These are phyloP conservation scores for Acanthamoeba divionensis DNA, from an alignment of 208 protist genomes.

Conservation along the genomic window DNA sequence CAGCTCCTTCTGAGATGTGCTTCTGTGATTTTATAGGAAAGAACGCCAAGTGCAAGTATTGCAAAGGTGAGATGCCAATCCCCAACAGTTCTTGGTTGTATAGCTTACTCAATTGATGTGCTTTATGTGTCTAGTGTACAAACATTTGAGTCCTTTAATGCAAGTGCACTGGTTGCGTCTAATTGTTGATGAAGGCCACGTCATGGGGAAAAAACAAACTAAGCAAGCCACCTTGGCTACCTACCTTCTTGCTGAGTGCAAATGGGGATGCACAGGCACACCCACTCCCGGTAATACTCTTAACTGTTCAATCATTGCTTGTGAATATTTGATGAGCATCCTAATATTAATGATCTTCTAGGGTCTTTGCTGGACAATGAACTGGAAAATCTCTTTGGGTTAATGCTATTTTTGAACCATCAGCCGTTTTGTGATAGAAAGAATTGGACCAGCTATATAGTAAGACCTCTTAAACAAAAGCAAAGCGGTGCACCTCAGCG, in stretches of 20 bases:
- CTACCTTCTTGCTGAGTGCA: constrained; percentile 23
- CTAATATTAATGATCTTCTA: neutral
- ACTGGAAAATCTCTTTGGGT: constrained; percentile 44
- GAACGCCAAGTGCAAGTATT: constrained; percentile 7
- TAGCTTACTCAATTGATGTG: too few relatives aligned
- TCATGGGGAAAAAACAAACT: constrained; percentile 53
- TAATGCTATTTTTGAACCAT: constrained; percentile 49
- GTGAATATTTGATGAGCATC: neutral
- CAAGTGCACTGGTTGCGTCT: constrained; percentile 62
- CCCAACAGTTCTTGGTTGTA: too few relatives aligned
- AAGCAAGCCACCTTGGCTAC: constrained; percentile 3
- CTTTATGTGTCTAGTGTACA: neutral
- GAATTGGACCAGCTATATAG: neutral
- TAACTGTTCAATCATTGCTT: neutral
- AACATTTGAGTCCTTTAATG: neutral
- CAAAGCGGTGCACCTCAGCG: neutral
- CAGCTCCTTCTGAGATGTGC: neutral
- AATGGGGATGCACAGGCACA: constrained; percentile 62
- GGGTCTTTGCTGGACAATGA: constrained; percentile 16
- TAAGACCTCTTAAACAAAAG: constrained; percentile 31
- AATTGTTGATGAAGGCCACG: constrained; percentile 71
- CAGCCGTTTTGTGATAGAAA: constrained; percentile 1
- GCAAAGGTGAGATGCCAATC: constrained; percentile 4
- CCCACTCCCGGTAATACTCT: constrained; percentile 49
- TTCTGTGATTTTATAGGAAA: constrained; percentile 7